Conservation (phyloP, 2,329 filamentous ascomycete genomes). For the Penicillium janthinellum region DNA sequence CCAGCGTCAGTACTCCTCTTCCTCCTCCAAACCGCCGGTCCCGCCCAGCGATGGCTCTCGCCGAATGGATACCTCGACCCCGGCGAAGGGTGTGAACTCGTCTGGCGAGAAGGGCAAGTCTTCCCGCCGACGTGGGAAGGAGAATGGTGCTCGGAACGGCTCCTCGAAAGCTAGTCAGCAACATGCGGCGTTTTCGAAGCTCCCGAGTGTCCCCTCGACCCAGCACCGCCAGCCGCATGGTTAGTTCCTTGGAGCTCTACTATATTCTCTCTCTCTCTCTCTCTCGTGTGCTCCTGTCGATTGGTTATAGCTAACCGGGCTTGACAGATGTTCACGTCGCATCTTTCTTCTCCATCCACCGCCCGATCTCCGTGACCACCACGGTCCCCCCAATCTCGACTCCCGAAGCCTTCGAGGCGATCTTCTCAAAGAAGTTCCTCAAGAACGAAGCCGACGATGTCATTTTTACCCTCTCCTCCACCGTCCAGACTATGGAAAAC, state of each 20-base stretch:
- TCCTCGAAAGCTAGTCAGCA: constrained; percentile 40
- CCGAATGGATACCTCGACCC: constrained; percentile 43
- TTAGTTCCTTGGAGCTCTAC: constrained; percentile 27
- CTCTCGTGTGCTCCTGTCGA: not conserved
- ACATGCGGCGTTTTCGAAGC: constrained; percentile 43
- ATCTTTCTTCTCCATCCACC: constrained; percentile 93
- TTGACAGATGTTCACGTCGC: constrained; percentile 77
- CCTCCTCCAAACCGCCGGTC: constrained; percentile 50
- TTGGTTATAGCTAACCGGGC: not conserved
- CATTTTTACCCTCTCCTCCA: constrained; percentile 64
- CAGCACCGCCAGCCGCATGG: constrained; percentile 52
- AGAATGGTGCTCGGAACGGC: constrained; percentile 34
- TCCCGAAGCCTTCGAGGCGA: constrained; percentile 76
- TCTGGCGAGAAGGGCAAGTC: constrained; percentile 41
- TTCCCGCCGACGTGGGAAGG: constrained; percentile 40
- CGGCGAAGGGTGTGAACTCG: constrained; percentile 42
- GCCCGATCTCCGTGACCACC: constrained; percentile 85
- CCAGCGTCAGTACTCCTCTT: constrained; percentile 52
- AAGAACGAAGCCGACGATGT: constrained; percentile 56
- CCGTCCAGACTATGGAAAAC: constrained; percentile 48
- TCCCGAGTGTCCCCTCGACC: constrained; percentile 53
- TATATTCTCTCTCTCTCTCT: not conserved
- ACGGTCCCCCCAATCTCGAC: constrained; percentile 73
- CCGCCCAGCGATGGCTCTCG: constrained; percentile 50
- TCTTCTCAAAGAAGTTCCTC: constrained; percentile 66